These are phyloP conservation scores for Erythrophleum ivorense DNA, from an alignment of 331 rosid genomes.

Conservation along the genomic window DNA sequence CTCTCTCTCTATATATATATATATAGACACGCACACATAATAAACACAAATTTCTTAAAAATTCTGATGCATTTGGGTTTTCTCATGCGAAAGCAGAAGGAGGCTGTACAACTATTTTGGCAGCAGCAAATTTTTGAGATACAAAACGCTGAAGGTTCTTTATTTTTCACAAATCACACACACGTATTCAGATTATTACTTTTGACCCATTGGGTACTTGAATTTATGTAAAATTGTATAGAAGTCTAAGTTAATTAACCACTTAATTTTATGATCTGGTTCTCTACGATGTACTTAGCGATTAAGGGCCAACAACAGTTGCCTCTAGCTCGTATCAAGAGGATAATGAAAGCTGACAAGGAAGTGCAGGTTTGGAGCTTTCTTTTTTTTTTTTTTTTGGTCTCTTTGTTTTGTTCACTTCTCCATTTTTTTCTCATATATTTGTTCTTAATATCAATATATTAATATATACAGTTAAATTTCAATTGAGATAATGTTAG, in stretches of 20 bases:
- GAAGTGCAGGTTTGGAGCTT: constrained; percentile 40
- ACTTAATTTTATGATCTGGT: neutral
- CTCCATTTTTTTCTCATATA: neutral
- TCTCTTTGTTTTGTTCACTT: neutral
- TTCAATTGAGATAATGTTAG: no score
- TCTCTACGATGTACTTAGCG: constrained; percentile 19
- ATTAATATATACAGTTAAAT: no score
- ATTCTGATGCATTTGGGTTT: neutral
- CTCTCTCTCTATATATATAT: neutral
- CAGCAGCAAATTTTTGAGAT: constrained; percentile 31
- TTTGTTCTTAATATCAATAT: no score
- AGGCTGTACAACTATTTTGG: constrained; percentile 40
- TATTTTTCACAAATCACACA: no score
- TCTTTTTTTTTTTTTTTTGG: no score
- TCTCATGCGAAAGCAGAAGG: constrained; percentile 21
- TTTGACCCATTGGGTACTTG: neutral
- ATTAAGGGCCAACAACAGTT: constrained; percentile 39
- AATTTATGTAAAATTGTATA: neutral
- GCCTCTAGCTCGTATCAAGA: constrained; percentile 47
- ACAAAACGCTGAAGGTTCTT: constrained; percentile 39
- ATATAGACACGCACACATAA: no score
- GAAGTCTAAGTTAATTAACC: neutral
- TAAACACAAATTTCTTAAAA: neutral
- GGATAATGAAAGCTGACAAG: constrained; percentile 43
- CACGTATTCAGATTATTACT: no score